phyloP scores from a whole-genome alignment of 2,329 filamentous ascomycete genomes.

The Colletotrichum lentis region DNA sequence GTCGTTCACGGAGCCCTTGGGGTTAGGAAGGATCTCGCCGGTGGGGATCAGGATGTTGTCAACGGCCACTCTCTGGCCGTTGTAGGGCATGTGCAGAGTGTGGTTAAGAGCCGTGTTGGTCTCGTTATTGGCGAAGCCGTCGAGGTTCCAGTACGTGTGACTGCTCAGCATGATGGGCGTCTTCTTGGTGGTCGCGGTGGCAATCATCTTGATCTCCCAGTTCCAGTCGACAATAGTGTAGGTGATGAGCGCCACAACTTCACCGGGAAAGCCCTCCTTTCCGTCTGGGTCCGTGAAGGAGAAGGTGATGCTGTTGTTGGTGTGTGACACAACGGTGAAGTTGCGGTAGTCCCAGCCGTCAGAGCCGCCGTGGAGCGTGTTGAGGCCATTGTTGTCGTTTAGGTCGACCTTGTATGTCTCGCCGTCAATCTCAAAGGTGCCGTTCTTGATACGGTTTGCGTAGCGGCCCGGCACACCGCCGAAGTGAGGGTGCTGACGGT shows the following conservation, averaged over 20 bases:
- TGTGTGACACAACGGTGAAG: constrained; percentile 77
- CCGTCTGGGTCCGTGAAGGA: constrained; percentile 76
- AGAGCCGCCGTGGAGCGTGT: constrained; percentile 75
- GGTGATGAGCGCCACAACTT: constrained; percentile 77
- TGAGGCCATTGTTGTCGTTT: constrained; percentile 70
- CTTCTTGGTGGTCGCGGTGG: constrained; percentile 74
- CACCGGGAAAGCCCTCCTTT: constrained; percentile 79
- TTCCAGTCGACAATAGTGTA: constrained; percentile 73
- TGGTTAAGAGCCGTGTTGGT: constrained; percentile 73
- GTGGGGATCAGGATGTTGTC: constrained; percentile 79
- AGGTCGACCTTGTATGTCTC: constrained; percentile 64
- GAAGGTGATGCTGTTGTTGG: constrained; percentile 75
- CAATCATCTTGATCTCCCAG: constrained; percentile 79
- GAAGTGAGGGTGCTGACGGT: constrained; percentile 73
- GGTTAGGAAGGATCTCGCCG: constrained; percentile 76
- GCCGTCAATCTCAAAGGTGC: constrained; percentile 74
- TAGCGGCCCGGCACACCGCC: constrained; percentile 79
- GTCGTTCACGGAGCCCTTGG: constrained; percentile 74
- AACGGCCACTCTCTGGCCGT: constrained; percentile 71
- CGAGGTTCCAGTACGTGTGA: constrained; percentile 83
- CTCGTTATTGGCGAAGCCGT: constrained; percentile 78
- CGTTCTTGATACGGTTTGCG: constrained; percentile 83
- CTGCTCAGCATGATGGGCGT: constrained; percentile 84
- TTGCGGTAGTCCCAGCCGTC: constrained; percentile 81
- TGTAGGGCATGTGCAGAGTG: constrained; percentile 76